These are phyloP conservation scores for Aureobasidium sp. DNA, from an alignment of 2,329 filamentous ascomycete species.

Conservation along the genomic window DNA sequence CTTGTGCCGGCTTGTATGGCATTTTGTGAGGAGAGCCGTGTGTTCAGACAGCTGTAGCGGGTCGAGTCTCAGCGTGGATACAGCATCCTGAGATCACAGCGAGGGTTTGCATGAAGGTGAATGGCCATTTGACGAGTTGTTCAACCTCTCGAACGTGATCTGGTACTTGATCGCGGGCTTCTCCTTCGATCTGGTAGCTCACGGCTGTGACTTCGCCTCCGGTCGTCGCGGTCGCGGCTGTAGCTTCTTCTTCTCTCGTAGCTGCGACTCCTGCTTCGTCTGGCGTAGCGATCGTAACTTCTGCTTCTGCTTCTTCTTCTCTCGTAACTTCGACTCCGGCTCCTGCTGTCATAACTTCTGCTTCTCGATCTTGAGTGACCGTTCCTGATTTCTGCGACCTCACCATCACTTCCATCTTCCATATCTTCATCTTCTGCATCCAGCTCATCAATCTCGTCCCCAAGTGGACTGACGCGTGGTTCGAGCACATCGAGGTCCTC, in stretches of 20 bases:
- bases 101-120: neutral
- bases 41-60: neutral
- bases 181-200: conserved; percentile 4
- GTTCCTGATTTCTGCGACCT: conserved; percentile 21
- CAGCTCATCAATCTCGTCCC: conserved; percentile 65
- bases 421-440: conserved; percentile 46
- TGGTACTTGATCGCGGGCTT: neutral
- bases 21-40: neutral
- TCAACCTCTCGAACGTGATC: conserved; percentile 4
- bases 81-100: neutral
- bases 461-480: conserved; percentile 74
- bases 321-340: conserved; percentile 1
- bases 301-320: conserved; percentile 8
- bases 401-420: conserved; percentile 24
- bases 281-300: conserved; percentile 1
- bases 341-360: conserved; percentile 7
- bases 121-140: neutral
- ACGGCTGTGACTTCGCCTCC: neutral
- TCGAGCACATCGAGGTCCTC: conserved; percentile 88
- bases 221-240: neutral
- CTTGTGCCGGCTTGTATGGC: neutral
- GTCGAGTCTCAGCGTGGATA: neutral
- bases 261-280: neutral
- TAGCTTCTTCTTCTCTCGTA: neutral
- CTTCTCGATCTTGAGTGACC: conserved; percentile 15